A percentile compares a stretch with the other conserved stretches of the same genome.
phyloP scores from a whole-genome alignment of 169 alveolate species.

The Eimeria falciformis region DNA sequence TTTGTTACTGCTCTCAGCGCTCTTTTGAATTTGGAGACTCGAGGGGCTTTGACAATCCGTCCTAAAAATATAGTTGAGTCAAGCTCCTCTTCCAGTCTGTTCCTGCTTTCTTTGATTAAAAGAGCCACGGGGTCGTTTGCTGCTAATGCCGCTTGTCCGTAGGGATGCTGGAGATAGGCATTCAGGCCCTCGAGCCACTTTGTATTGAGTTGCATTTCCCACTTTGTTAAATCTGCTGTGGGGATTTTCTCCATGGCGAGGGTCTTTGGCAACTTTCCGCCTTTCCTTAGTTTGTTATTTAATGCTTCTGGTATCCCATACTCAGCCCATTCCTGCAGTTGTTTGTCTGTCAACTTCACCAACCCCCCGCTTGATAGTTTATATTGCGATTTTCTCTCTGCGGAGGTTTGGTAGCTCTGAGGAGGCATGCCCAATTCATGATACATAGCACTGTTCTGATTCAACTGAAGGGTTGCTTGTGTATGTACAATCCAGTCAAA shows the following conservation, averaged over 20 bases:
- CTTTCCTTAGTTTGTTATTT: background rate
- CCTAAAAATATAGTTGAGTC: constrained; percentile 61
- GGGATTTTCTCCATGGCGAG: constrained; percentile 20
- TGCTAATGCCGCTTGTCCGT: constrained; percentile 46
- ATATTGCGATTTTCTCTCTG: background rate
- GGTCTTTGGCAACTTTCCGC: constrained; percentile 37
- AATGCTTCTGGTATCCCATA: constrained; percentile 39
- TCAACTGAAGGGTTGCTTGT: constrained; percentile 46
- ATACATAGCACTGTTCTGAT: constrained; percentile 51
- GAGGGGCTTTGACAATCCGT: constrained; percentile 17
- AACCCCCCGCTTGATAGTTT: constrained; percentile 1
- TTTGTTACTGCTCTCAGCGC: constrained; percentile 20
- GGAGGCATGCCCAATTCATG: background rate
- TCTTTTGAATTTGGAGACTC: background rate
- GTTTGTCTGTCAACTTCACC: constrained; percentile 16
- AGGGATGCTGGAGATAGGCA: constrained; percentile 50
- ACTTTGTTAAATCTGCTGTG: constrained; percentile 35
- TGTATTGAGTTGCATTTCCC: constrained; percentile 50
- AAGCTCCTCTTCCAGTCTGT: constrained; percentile 22
- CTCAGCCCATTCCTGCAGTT: constrained; percentile 40
- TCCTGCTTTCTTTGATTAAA: constrained; percentile 3
- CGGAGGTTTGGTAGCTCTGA: background rate
- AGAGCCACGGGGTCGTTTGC: constrained; percentile 56
- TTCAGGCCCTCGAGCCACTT: constrained; percentile 44
- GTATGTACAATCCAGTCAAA: constrained; percentile 62